Evolutionary conservation across 2,329 filamentous ascomycete species (phyloP).

Genomic region (Leptographium procerum): DNA sequence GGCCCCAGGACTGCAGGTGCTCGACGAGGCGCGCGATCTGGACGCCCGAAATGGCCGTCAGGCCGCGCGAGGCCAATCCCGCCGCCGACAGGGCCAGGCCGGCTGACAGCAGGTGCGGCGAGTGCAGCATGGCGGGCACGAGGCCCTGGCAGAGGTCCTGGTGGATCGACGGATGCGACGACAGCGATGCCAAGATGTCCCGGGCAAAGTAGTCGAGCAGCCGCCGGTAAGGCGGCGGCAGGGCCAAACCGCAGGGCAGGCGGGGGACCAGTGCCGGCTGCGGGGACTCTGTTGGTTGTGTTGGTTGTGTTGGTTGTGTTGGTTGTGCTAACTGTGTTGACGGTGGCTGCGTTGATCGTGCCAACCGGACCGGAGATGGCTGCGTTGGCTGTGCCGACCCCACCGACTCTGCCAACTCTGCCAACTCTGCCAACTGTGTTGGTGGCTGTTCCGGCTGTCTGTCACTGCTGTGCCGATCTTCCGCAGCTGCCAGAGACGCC

Average conservation of each 20-base stretch:
- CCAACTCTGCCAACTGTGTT: too few relatives aligned
- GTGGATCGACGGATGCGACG: conserved; percentile 7
- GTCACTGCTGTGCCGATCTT: not conserved
- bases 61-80: conserved; percentile 5
- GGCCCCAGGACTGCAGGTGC: conserved; percentile 7
- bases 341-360: too few relatives aligned
- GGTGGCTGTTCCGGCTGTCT: too few relatives aligned
- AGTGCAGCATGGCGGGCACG: conserved; percentile 5
- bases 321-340: not conserved
- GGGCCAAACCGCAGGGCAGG: conserved; percentile 6
- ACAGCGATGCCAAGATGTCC: conserved; percentile 7
- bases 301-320: not conserved
- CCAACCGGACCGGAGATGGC: too few relatives aligned
- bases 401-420: too few relatives aligned
- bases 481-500: not conserved
- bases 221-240: conserved; percentile 6
- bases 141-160: conserved; percentile 5
- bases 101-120: conserved; percentile 7
- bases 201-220: conserved; percentile 9
- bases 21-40: conserved; percentile 4
- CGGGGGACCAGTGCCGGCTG: not conserved
- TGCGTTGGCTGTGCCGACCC: too few relatives aligned
- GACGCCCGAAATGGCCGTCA: conserved; percentile 3
- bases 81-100: conserved; percentile 4
- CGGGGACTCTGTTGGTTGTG: not conserved